phyloP scores from a whole-genome alignment of 192 early-diverging fungal genomes.

The Coemansia erecta region DNA sequence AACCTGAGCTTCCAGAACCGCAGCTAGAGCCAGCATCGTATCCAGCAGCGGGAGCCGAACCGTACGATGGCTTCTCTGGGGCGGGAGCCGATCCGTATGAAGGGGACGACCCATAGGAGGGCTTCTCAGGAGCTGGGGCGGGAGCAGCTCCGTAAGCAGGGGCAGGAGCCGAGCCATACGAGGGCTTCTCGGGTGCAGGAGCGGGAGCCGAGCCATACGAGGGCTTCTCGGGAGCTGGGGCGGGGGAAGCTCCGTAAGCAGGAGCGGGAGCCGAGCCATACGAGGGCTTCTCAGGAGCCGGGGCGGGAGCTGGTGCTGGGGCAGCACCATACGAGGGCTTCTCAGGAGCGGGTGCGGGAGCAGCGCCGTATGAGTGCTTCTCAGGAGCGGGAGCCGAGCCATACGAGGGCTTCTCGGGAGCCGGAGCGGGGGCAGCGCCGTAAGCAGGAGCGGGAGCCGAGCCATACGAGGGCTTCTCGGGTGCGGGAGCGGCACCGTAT shows the following conservation, averaged over 20 bases:
- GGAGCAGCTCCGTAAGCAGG: slow-evolving; percentile 4
- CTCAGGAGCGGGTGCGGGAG: slow-evolving; percentile 16
- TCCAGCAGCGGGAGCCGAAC: not conserved
- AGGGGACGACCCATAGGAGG: not conserved
- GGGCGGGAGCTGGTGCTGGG: not conserved
- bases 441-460: slow-evolving; percentile 7
- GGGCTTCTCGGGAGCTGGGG: slow-evolving; percentile 4
- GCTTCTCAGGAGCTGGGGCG: slow-evolving; percentile 9
- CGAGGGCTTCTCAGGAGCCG: slow-evolving; percentile 2
- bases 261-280: not conserved
- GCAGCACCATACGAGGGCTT: not conserved
- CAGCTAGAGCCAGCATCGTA: too few relatives aligned
- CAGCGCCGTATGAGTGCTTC: slow-evolving; percentile 12
- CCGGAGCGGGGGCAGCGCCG: not conserved
- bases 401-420: slow-evolving; percentile 3
- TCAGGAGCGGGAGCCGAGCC: slow-evolving; percentile 1
- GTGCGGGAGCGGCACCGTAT: slow-evolving; percentile 7
- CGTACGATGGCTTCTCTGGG: slow-evolving; percentile 1
- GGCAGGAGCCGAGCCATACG: slow-evolving; percentile 4
- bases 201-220: not conserved
- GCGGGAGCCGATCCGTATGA: slow-evolving; percentile 3
- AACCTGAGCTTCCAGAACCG: too few relatives aligned
- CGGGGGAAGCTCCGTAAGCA: slow-evolving; percentile 8
- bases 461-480: slow-evolving; percentile 2
- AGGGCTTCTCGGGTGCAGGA: slow-evolving; percentile 9